A percentile compares a stretch with the other conserved stretches of the same genome.
Evolutionary conservation across 2,329 filamentous ascomycete species (phyloP).

Genomic region (Thyridium curvatum): DNA sequence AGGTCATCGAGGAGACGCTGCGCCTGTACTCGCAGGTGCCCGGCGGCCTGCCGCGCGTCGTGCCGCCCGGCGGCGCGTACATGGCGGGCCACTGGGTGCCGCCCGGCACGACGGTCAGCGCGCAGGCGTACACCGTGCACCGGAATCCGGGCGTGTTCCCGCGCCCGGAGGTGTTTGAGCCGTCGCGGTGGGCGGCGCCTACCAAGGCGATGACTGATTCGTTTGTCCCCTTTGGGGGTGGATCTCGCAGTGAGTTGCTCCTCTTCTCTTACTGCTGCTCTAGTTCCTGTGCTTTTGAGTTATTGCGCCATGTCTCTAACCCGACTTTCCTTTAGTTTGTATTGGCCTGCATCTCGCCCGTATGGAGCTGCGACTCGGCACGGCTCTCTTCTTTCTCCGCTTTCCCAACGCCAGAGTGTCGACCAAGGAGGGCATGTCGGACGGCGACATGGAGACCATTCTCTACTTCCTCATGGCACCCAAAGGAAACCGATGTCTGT

Average conservation of each 20-base stretch:
- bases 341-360: constrained; percentile 48
- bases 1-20: constrained; percentile 37
- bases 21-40: constrained; percentile 35
- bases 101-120: constrained; percentile 28
- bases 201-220: constrained; percentile 20
- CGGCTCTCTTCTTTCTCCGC: constrained; percentile 38
- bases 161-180: constrained; percentile 27
- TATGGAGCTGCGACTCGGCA: constrained; percentile 43
- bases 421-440: constrained; percentile 17
- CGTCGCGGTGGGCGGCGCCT: constrained; percentile 27
- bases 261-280: constrained; percentile 22
- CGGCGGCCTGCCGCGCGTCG: constrained; percentile 28
- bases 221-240: constrained; percentile 20
- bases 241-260: constrained; percentile 15
- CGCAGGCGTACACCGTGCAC: constrained; percentile 42
- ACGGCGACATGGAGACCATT: constrained; percentile 19
- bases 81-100: constrained; percentile 33
- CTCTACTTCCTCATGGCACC: constrained; percentile 20
- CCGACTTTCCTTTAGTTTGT: constrained; percentile 24
- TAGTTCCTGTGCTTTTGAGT: no score
- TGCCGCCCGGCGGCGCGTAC: constrained; percentile 29
- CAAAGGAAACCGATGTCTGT: constrained; percentile 18
- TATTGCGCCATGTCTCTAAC: background rate
- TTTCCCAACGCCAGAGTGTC: constrained; percentile 21
- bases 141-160: constrained; percentile 31